Evolutionary conservation across 176 grass and related monocot genomes (phyloP).

Genomic region (Sorghum bicolor): DNA sequence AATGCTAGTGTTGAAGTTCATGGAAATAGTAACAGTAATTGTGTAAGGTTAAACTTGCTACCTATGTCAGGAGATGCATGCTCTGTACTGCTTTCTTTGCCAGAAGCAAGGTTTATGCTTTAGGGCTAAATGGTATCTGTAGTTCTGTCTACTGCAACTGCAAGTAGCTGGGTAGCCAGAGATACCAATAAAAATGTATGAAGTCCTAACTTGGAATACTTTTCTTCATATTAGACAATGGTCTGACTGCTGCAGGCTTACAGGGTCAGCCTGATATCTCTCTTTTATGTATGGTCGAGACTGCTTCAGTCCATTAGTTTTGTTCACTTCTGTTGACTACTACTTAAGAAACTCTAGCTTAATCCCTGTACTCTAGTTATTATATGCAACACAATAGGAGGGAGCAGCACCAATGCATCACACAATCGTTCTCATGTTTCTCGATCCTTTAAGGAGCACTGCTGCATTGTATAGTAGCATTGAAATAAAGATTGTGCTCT

Average conservation of each 20-base stretch:
- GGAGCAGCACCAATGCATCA: neutral
- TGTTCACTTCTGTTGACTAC: neutral
- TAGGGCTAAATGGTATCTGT: neutral
- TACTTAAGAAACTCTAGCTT: neutral
- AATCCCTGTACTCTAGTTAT: neutral
- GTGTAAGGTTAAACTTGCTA: constrained; percentile 1
- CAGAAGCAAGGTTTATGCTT: constrained; percentile 7
- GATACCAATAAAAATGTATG: neutral
- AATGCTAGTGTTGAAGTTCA: neutral
- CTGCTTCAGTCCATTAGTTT: neutral
- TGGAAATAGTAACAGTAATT: neutral
- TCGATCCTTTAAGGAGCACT: neutral
- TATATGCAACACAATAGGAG: neutral
- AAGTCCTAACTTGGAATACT: neutral
- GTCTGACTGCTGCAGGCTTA: neutral
- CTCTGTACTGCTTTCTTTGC: constrained; percentile 6
- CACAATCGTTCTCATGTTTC: neutral
- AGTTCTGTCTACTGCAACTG: neutral
- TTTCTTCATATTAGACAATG: neutral
- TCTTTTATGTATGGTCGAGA: neutral
- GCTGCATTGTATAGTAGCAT: neutral
- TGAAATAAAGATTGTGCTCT: neutral
- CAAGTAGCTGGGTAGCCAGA: constrained; percentile 3
- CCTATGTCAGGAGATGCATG: neutral
- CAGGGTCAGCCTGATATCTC: neutral